phyloP scores from a whole-genome alignment of 371 early-diverging fungal genomes.

The Apophysomyces elegans region DNA sequence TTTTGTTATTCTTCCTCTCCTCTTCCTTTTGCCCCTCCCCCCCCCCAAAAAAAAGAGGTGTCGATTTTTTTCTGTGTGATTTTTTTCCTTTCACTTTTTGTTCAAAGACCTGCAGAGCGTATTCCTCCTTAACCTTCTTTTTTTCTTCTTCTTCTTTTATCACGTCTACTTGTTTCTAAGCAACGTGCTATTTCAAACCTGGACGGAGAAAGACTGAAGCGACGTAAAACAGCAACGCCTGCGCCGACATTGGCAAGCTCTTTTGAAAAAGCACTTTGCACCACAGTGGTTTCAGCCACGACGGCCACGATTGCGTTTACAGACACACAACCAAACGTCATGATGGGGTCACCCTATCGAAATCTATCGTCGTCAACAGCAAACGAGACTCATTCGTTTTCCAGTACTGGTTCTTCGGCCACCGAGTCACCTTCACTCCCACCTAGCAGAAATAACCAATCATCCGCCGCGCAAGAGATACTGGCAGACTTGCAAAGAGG shows the following conservation, averaged over 20 bases:
- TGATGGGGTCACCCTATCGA: not conserved
- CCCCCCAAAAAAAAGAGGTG: not conserved
- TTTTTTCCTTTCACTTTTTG: not conserved
- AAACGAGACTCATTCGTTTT: not conserved
- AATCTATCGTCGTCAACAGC: not conserved
- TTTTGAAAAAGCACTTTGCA: slow-evolving; percentile 3
- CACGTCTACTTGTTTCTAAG: not conserved
- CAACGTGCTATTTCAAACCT: not conserved
- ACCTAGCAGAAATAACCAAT: too few species aligned
- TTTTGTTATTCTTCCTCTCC: not conserved
- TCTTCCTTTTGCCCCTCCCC: not conserved
- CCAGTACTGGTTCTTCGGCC: too few species aligned
- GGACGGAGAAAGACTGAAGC: not conserved
- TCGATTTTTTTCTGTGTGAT: not conserved
- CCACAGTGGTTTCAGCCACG: slow-evolving; percentile 1
- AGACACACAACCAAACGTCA: not conserved
- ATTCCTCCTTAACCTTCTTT: not conserved
- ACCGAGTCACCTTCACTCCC: too few species aligned
- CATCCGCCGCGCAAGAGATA: too few species aligned
- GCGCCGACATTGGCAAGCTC: not conserved
- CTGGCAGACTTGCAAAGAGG: too few species aligned
- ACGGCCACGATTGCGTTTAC: not conserved
- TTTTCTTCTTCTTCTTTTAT: not conserved
- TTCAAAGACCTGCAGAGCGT: not conserved
- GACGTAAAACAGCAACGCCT: slow-evolving; percentile 6